Conservation (phyloP, 1,284 basidiomycete genomes). For the Ceratobasidium sp. region DNA sequence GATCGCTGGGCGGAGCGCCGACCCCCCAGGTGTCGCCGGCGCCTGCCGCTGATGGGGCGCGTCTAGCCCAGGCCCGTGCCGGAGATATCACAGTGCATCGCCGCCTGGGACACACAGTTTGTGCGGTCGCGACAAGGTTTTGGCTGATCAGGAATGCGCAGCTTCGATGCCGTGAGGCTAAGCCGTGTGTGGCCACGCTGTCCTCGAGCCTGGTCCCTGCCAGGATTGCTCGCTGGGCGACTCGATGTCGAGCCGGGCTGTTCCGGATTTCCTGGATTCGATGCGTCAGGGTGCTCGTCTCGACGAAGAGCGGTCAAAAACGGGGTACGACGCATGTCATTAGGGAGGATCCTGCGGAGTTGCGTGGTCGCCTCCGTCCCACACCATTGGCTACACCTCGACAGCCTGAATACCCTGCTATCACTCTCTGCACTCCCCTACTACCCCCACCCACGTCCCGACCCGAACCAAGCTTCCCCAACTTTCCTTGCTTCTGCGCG, state of each 20-base stretch:
- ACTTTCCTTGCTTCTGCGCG: background rate
- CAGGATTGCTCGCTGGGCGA: background rate
- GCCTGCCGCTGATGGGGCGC: background rate
- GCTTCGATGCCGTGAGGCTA: conserved; percentile 35
- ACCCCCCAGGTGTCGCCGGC: conserved; percentile 1
- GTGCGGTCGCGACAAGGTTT: conserved; percentile 20
- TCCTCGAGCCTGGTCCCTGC: background rate
- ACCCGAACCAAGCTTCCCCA: conserved; percentile 12
- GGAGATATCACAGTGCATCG: conserved; percentile 19
- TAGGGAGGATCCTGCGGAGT: conserved; percentile 33
- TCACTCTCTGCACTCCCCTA: background rate
- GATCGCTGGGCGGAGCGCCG: conserved; percentile 12
- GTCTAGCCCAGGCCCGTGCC: conserved; percentile 4
- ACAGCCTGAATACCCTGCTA: background rate
- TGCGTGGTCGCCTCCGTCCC: background rate
- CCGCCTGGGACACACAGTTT: background rate
- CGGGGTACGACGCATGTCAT: conserved; percentile 18
- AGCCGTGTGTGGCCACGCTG: conserved; percentile 34
- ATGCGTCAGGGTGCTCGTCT: conserved; percentile 4
- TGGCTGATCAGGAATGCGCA: conserved; percentile 9
- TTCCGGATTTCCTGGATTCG: background rate
- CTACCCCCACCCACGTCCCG: conserved; percentile 5
- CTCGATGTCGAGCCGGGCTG: background rate
- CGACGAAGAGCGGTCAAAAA: conserved; percentile 11
- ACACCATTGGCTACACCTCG: background rate